phyloP scores from a whole-genome alignment of 345 rosid species.

The Eucalyptus pauciflora region DNA sequence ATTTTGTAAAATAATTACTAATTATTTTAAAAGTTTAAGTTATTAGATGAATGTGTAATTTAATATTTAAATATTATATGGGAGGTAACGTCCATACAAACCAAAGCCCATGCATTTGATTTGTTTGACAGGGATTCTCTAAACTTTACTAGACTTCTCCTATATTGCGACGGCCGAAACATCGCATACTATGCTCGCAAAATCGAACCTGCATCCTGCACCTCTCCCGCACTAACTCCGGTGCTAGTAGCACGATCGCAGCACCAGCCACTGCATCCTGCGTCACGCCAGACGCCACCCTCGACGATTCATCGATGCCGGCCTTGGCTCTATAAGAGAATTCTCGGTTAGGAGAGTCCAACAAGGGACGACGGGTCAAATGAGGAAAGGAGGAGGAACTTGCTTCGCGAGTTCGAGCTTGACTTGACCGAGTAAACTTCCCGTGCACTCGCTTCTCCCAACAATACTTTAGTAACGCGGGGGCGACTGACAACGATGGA shows the following conservation, averaged over 20 bases:
- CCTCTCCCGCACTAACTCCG: background rate
- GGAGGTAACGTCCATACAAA: background rate
- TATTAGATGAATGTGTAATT: no score
- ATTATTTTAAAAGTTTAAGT: no score
- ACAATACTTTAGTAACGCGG: background rate
- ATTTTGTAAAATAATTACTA: no score
- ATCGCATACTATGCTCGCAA: fast-evolving
- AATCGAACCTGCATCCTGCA: background rate
- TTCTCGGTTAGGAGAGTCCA: background rate
- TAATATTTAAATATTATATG: no score
- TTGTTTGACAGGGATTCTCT: background rate
- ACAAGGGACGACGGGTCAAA: background rate
- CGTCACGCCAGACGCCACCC: background rate
- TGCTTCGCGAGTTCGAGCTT: background rate
- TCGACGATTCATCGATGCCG: background rate
- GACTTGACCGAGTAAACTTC: background rate
- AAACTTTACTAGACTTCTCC: background rate
- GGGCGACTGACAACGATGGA: background rate
- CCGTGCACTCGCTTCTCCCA: background rate
- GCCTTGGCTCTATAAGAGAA: background rate
- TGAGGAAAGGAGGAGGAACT: background rate
- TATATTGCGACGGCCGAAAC: background rate
- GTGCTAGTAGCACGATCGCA: background rate
- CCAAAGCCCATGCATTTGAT: background rate
- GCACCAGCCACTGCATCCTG: background rate